A percentile compares a stretch with the other conserved stretches of the same genome.
phyloP scores from a whole-genome alignment of 495 filamentous ascomycete species.

The Aspergillus leporis region DNA sequence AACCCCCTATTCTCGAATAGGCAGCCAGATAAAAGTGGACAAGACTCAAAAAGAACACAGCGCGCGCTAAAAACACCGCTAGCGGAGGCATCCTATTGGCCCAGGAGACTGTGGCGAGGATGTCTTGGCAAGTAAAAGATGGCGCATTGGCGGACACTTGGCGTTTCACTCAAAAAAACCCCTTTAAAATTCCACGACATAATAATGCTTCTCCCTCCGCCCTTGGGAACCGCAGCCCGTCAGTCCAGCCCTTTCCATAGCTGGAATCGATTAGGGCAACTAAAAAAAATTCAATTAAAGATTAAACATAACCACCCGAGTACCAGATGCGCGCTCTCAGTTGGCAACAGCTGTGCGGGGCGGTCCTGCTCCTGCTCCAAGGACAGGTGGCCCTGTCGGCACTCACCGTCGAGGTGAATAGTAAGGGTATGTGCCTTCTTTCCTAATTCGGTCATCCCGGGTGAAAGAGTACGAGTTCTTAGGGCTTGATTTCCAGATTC shows the following conservation, averaged over 20 bases:
- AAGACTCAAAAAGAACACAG: background rate
- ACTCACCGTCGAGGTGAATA: conserved; percentile 15
- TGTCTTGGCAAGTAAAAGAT: background rate
- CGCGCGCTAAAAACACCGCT: background rate
- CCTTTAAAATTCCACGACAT: conserved; percentile 1
- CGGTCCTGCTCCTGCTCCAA: conserved; percentile 20
- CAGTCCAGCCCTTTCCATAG: background rate
- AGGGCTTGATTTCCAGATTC: conserved; percentile 16
- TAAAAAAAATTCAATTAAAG: background rate
- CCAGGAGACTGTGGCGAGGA: background rate
- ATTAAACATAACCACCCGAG: background rate
- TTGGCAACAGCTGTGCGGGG: conserved; percentile 10
- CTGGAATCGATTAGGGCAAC: background rate
- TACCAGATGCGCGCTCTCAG: conserved; percentile 4
- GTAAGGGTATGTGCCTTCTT: conserved; percentile 13
- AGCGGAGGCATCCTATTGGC: background rate
- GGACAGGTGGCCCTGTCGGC: conserved; percentile 17
- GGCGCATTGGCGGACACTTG: background rate
- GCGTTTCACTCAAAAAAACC: background rate
- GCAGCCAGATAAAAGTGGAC: background rate
- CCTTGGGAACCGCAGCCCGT: background rate
- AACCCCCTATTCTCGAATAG: background rate
- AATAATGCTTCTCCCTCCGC: background rate
- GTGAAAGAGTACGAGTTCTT: conserved; percentile 3
- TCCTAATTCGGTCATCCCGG: background rate